phyloP scores from a whole-genome alignment of 106 monocot species.

The Acorus calamus region DNA sequence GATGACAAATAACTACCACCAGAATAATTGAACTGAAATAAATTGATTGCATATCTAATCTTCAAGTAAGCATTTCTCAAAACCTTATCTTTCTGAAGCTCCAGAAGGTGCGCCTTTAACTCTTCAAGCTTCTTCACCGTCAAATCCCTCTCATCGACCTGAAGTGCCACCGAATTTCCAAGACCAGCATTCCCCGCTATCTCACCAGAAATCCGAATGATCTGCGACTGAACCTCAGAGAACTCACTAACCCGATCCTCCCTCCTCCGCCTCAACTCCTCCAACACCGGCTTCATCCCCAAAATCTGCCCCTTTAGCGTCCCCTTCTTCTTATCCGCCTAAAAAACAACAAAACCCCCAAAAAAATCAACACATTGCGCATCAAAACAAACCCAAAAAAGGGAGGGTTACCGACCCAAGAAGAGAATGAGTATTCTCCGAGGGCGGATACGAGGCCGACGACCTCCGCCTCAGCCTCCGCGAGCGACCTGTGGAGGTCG shows the following conservation, averaged over 20 bases:
- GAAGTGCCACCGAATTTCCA: constrained; percentile 16
- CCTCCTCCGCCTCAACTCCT: constrained; percentile 46
- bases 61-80: no score
- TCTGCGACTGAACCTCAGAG: constrained; percentile 44
- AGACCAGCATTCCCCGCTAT: constrained; percentile 36
- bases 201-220: constrained; percentile 42
- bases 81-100: constrained; percentile 87
- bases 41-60: no score
- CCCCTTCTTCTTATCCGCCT: constrained; percentile 45
- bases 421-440: constrained; percentile 40
- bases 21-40: no score
- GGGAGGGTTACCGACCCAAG: constrained; percentile 33
- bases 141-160: constrained; percentile 55
- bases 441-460: constrained; percentile 44
- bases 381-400: neutral
- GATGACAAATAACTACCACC: no score
- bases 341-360: constrained; percentile 2
- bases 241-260: constrained; percentile 59
- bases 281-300: constrained; percentile 41
- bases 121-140: constrained; percentile 56
- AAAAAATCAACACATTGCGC: neutral
- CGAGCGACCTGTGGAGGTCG: constrained; percentile 43
- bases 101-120: constrained; percentile 49
- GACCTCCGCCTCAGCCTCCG: constrained; percentile 56
- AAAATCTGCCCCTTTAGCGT: constrained; percentile 63